A percentile compares a stretch with the other conserved stretches of the same genome.
phyloP scores from a whole-genome alignment of 2,329 filamentous ascomycete genomes.

The Volutella citrinella region DNA sequence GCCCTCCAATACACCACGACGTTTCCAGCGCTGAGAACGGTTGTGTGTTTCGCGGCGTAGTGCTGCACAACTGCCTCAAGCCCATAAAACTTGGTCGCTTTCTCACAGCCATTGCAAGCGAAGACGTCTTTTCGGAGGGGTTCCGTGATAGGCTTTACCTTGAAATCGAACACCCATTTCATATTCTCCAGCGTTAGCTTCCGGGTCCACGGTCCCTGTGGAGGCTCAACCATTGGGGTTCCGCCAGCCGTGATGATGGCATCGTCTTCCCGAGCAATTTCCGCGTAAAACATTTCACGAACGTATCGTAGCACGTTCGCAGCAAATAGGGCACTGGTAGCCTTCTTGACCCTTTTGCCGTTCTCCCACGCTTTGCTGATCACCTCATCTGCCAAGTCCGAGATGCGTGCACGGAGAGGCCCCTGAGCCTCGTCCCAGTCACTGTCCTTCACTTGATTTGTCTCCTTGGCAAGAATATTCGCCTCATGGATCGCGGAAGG shows the following conservation, averaged over 20 bases:
- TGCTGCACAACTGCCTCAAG: constrained; percentile 81
- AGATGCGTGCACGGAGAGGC: constrained; percentile 63
- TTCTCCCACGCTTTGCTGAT: constrained; percentile 64
- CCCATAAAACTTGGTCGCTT: constrained; percentile 64
- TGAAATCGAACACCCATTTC: constrained; percentile 80
- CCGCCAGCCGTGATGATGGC: constrained; percentile 44
- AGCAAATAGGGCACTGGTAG: constrained; percentile 66
- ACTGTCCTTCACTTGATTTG: constrained; percentile 58
- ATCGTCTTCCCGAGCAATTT: constrained; percentile 52
- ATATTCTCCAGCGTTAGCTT: constrained; percentile 77
- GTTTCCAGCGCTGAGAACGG: constrained; percentile 64
- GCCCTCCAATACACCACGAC: constrained; percentile 76
- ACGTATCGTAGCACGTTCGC: constrained; percentile 68
- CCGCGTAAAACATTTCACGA: constrained; percentile 63
- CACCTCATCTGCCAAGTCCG: constrained; percentile 66
- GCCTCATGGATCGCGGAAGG: constrained; percentile 33
- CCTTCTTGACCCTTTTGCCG: constrained; percentile 60
- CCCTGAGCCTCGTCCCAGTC: constrained; percentile 71
- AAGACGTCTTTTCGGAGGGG: constrained; percentile 68
- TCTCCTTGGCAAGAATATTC: constrained; percentile 5
- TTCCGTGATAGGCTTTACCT: constrained; percentile 69
- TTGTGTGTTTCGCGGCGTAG: constrained; percentile 79
- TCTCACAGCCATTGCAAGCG: constrained; percentile 67
- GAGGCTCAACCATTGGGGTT: constrained; percentile 44
- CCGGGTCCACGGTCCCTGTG: constrained; percentile 53